These are phyloP conservation scores for Pichia inconspicua DNA, from an alignment of 1,139 yeast genomes.

Conservation along the genomic window DNA sequence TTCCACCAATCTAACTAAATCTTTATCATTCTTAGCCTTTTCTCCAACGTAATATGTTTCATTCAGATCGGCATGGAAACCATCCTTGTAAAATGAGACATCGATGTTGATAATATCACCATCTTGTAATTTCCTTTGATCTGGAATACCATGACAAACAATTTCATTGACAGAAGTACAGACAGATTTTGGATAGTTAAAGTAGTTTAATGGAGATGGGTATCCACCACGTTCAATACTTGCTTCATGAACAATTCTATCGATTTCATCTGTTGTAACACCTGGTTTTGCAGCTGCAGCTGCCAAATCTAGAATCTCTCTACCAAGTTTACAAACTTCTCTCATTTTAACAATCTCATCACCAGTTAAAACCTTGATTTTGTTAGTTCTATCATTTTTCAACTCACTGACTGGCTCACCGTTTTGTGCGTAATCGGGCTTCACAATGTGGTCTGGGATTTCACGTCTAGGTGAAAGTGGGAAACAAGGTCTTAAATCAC, in stretches of 20 bases:
- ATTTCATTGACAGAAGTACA: constrained; percentile 94
- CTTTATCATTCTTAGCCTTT: constrained; percentile 66
- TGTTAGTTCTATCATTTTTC: constrained; percentile 58
- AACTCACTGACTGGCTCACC: constrained; percentile 81
- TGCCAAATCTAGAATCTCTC: constrained; percentile 82
- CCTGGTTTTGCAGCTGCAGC: constrained; percentile 84
- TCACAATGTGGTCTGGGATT: constrained; percentile 62
- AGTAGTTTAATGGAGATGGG: constrained; percentile 94
- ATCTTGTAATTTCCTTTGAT: constrained; percentile 72
- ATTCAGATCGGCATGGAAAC: constrained; percentile 90
- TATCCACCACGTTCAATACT: constrained; percentile 84
- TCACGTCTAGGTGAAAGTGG: constrained; percentile 69
- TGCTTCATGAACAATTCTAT: constrained; percentile 77
- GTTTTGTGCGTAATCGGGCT: constrained; percentile 78
- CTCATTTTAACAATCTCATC: constrained; percentile 70
- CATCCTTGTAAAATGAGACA: constrained; percentile 75
- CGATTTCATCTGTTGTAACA: constrained; percentile 88
- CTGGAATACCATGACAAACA: constrained; percentile 97
- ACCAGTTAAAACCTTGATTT: constrained; percentile 52
- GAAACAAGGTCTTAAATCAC: constrained; percentile 67
- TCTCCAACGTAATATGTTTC: constrained; percentile 97
- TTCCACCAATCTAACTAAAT: constrained; percentile 80
- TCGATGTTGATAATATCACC: constrained; percentile 95
- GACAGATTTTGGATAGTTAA: constrained; percentile 84
- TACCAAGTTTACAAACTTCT: constrained; percentile 63